Base-by-base conservation (phyloP, 2,329 filamentous ascomycete species). In the Calonectria montana region DNA sequence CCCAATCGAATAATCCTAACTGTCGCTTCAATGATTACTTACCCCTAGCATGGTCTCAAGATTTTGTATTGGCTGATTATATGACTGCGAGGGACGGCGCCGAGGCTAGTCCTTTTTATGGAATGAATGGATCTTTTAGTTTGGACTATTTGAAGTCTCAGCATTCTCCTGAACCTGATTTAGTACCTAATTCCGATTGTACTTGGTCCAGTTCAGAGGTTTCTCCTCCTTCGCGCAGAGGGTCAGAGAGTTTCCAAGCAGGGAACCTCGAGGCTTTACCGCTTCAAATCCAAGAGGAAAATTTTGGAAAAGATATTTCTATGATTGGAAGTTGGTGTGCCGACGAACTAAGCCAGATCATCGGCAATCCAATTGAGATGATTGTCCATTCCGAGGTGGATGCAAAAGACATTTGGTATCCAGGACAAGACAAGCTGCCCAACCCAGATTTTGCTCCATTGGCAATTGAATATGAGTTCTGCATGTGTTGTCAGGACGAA, bases 401-500 rank as follows among this genome's bases (percentile, higher is more conserved):
- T 23, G 45, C 71, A 12, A 21, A 47, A 16, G 55, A 62, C 29
- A 59, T 71, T 25, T 74, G 75, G 75, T 29, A 16, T 10, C 77
- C 77, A 1, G 62, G 47, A 6, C 74, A 75, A 16, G 69, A 62
- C 27, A 67, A 75, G 12, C 69, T 78, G 15, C 72, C 77, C 5
- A 79, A 75, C 3, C 77, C 77, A 16, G 77, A 78, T n/a, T 67
- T 79, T 6, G 59, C 65, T 3, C 77, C 77, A 1, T 25, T 78
- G 29, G 77, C 65, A 25, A 79, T 72, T 25, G 62, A 76, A 29
- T 77, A 73, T 76, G 75, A 79, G 69, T 78, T 78, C 66, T 78
- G 75, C 16, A n/a, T 68, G 25, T 78, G 77, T 21, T 71, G 45
- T 4, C 50, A 65, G 6, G 41, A 69, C 7, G 75, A 74, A 10